phyloP scores from a whole-genome alignment of 1,284 basidiomycete species.

The Fereydounia khargensis region DNA sequence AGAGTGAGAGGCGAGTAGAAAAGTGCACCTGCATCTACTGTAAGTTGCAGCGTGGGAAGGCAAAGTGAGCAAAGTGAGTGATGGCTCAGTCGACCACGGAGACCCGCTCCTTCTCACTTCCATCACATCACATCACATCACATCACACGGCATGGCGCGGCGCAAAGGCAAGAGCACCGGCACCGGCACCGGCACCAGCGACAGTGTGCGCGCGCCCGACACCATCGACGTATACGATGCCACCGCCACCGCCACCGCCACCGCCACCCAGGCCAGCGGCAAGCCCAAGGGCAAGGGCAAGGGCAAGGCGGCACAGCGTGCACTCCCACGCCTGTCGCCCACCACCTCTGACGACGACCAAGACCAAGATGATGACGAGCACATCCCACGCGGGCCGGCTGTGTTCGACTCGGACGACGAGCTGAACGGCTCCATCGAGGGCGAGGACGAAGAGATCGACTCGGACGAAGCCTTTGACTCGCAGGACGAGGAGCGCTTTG shows the following conservation, averaged over 20 bases:
- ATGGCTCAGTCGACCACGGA: too few relatives aligned
- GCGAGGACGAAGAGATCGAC: conserved; percentile 54
- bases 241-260: conserved; percentile 1
- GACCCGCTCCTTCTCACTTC: too few relatives aligned
- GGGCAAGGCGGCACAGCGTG: conserved; percentile 3
- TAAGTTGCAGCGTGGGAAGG: too few relatives aligned
- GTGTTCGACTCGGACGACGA: conserved; percentile 46
- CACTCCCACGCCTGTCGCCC: conserved; percentile 15
- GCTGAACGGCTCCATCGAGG: conserved; percentile 27
- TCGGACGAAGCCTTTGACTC: conserved; percentile 55
- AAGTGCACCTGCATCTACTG: too few relatives aligned
- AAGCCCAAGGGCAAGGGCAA: conserved; percentile 11
- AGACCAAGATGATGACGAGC: conserved; percentile 59
- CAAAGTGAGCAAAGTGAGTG: too few relatives aligned
- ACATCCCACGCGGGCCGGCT: conserved; percentile 31
- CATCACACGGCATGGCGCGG: too few relatives aligned
- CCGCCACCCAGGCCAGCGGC: conserved; percentile 6
- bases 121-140: too few relatives aligned
- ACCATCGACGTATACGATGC: conserved; percentile 26
- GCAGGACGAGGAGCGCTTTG: conserved; percentile 49
- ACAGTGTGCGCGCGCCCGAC: neutral
- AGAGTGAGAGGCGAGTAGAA: too few relatives aligned
- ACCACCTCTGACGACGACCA: conserved; percentile 19
- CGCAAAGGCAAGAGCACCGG: too few relatives aligned
- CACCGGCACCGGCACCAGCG: neutral